Conservation (phyloP, 2,329 filamentous ascomycete species). For the Colletotrichum spaethianum region DNA sequence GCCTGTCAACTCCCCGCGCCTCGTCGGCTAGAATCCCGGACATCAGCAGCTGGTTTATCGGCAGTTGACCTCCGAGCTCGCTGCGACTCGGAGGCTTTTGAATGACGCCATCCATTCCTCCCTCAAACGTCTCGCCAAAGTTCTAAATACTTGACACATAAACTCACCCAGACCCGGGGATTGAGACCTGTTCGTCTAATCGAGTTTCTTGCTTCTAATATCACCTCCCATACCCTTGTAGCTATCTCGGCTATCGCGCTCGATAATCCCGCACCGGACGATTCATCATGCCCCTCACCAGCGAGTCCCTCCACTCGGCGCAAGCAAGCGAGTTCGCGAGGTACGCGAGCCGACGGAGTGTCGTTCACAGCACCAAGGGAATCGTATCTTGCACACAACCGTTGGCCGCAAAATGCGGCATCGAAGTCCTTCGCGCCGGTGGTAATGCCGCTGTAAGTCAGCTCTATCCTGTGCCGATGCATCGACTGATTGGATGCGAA, state of each 20-base stretch:
- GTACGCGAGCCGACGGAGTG: constrained; percentile 87
- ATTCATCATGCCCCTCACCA: constrained; percentile 62
- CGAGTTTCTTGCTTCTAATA: not conserved
- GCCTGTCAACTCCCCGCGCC: not conserved
- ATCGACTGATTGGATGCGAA: constrained; percentile 33
- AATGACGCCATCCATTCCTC: not conserved
- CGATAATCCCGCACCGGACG: constrained; percentile 32
- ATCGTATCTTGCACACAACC: constrained; percentile 94
- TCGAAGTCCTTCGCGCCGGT: constrained; percentile 86
- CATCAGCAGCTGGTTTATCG: not conserved
- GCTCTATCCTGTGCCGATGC: not conserved
- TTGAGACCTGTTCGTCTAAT: not conserved
- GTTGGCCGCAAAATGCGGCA: constrained; percentile 88
- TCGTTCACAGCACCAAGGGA: constrained; percentile 92
- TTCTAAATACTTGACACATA: too few relatives aligned
- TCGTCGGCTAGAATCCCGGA: constrained; percentile 8
- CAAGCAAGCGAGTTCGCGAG: constrained; percentile 67
- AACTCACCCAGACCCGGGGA: not conserved
- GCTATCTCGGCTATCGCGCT: constrained; percentile 8
- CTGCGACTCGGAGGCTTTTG: not conserved
- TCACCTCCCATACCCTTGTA: not conserved
- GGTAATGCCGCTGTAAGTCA: constrained; percentile 90
- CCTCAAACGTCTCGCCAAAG: not conserved
- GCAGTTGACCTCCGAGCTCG: constrained; percentile 14
- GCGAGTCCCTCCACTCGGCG: constrained; percentile 62